Percentiles rank a stretch among this genome's conserved stretches.
Conservation (phyloP, 768 basidiomycete species). For the Lactarius tabidus region DNA sequence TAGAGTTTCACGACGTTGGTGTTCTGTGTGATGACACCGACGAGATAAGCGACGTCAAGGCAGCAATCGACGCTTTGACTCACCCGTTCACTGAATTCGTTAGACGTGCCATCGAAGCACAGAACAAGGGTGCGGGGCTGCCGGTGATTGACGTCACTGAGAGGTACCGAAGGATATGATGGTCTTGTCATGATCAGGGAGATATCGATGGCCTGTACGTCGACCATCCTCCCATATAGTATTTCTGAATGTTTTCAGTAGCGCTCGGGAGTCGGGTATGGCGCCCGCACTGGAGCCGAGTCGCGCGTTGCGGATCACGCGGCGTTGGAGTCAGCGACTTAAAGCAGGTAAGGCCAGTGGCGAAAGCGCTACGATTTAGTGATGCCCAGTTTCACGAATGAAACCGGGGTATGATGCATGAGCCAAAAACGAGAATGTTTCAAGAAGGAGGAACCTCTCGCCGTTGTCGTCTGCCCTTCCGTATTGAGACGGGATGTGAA, state of each 20-base stretch:
- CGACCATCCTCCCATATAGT: not conserved
- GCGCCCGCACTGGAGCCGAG: not conserved
- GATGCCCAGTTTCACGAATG: too few relatives aligned
- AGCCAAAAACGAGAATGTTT: not conserved
- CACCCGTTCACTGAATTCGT: conserved; percentile 35
- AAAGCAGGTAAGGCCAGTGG: not conserved
- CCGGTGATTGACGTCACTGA: not conserved
- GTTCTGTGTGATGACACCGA: conserved; percentile 36
- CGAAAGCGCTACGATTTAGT: not conserved
- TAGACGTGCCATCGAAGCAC: conserved; percentile 67
- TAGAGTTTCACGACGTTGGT: conserved; percentile 73
- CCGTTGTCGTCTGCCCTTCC: not conserved
- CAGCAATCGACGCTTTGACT: not conserved
- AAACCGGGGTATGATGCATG: too few relatives aligned
- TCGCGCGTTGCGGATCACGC: too few relatives aligned
- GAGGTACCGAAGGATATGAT: not conserved
- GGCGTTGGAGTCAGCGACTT: too few relatives aligned
- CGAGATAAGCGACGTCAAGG: not conserved
- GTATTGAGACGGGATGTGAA: not conserved
- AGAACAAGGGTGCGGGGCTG: conserved; percentile 49
- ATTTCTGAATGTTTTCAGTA: not conserved
- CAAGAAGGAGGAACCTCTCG: not conserved
- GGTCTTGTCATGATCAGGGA: not conserved
- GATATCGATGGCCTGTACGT: not conserved
- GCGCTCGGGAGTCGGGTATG: not conserved